Conservation (phyloP, 257 asterid species). For the Fraxinus pennsylvanica region DNA sequence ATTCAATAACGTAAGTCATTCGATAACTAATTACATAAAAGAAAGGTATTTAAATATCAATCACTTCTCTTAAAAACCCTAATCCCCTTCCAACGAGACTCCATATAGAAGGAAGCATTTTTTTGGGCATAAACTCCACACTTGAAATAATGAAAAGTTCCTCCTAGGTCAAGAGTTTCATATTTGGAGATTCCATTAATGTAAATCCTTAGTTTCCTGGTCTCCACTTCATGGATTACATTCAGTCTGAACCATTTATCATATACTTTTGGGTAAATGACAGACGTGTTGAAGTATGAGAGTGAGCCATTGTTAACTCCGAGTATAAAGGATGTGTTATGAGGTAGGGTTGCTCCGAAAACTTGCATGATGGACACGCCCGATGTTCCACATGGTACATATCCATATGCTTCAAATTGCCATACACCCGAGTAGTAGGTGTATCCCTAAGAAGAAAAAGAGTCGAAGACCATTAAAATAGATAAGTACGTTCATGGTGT, state of each 20-base stretch:
- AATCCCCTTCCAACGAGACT: conserved; percentile 42
- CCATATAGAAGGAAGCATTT: conserved; percentile 37
- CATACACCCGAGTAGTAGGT: conserved; percentile 37
- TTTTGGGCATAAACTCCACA: conserved; percentile 45
- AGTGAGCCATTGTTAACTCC: conserved; percentile 32
- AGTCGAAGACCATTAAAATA: not conserved
- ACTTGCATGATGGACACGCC: conserved; percentile 49
- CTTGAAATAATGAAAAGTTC: conserved; percentile 34
- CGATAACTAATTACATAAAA: not conserved
- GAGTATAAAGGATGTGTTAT: conserved; percentile 40
- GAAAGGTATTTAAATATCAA: not conserved
- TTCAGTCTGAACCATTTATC: conserved; percentile 36
- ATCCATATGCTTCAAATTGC: conserved; percentile 41
- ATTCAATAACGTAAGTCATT: too few relatives aligned
- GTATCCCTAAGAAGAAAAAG: conserved; percentile 26
- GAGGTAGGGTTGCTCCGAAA: conserved; percentile 32
- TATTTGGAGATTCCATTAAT: conserved; percentile 26
- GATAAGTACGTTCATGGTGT: too few relatives aligned
- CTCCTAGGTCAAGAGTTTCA: conserved; percentile 26
- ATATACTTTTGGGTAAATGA: conserved; percentile 27
- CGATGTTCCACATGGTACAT: conserved; percentile 29
- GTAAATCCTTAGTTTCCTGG: conserved; percentile 22
- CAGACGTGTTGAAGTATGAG: conserved; percentile 16
- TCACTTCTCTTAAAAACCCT: conserved; percentile 30
- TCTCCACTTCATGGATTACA: conserved; percentile 38